These are phyloP conservation scores for Cornus florida DNA, from an alignment of 148 eudicot species.

Conservation along the genomic window DNA sequence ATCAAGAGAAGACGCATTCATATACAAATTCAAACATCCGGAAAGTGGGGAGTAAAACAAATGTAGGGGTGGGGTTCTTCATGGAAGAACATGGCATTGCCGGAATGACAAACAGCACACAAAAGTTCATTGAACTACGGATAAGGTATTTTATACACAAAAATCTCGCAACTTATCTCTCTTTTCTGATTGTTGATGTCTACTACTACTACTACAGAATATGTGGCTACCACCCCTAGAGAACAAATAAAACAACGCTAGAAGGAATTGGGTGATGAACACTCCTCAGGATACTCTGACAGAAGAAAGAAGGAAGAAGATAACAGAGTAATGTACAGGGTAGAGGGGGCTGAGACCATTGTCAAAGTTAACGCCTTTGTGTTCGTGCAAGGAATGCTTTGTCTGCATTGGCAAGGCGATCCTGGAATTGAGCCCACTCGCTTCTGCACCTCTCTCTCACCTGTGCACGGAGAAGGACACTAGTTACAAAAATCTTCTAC, in stretches of 20 bases:
- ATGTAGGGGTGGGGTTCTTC: too few relatives aligned
- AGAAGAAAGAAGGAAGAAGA: not conserved
- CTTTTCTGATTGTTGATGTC: not conserved
- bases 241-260: not conserved
- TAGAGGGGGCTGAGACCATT: not conserved
- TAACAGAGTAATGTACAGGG: conserved; percentile 30
- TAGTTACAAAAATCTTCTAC: not conserved
- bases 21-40: too few relatives aligned
- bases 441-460: conserved; percentile 82
- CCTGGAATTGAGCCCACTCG: conserved; percentile 84
- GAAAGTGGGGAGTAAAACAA: too few relatives aligned
- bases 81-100: too few relatives aligned
- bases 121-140: not conserved
- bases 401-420: conserved; percentile 74
- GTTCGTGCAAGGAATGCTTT: conserved; percentile 51
- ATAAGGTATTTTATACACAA: not conserved
- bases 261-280: conserved; percentile 9
- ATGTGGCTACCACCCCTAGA: not conserved
- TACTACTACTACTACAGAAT: not conserved
- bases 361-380: conserved; percentile 26
- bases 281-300: not conserved
- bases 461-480: conserved; percentile 25
- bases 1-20: too few relatives aligned
- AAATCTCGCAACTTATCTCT: not conserved
- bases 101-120: not conserved